Evolutionary conservation across 371 early-diverging fungal species (phyloP), one percentile per base, ranked within the genome.

Genomic region (Apophysomyces ossiformis): DNA sequence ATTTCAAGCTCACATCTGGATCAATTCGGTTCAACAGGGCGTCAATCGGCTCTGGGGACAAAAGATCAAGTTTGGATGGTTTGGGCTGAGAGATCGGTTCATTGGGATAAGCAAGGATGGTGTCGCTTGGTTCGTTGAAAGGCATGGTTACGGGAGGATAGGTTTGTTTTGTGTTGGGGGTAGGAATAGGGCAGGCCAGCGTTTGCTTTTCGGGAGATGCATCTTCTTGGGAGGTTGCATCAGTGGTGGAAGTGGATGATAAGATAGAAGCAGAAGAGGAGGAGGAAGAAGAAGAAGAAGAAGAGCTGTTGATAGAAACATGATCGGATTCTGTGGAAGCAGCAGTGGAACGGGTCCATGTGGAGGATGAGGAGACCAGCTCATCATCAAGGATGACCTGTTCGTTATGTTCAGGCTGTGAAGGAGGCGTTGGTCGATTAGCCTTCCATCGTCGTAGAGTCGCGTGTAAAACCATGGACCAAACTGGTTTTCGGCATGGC

Each of bases 311-410:
- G 32, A 26, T 26, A 26, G 32, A 26, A 26, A 26, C 32, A 26
- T 26, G 32, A 26, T 50, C n/a, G 5, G 54, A 21, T 50, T 50
- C 18, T 0, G 54, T 18, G 21, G n/a, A 50, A 18, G 54, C 9
- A 7, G 16, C 54, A 21, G n/a, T 50, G 18, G 54, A 50, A 8
- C 8, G 54, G 7, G 54, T 50, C 21, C 16, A 50, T 21, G 54
- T 50, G 5, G 54, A 26, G 32, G 32, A 50, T 50, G 54, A 21
- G 54, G 54, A 21, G 21, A 26, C 54, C 54, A 50, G 54, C 54
- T 50, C 54, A 11, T 21, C 13, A 45, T n/a, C 54, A 21, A 18
- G 9, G n/a, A 26, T 21, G 16, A 50, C 21, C 21, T 13, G n/a
- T 47, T n/a, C 21, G n/a, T n/a, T 50, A n/a, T 50, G 21, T 32